Conservation (phyloP, 495 filamentous ascomycete genomes). For the Pyrenula aspistea region DNA sequence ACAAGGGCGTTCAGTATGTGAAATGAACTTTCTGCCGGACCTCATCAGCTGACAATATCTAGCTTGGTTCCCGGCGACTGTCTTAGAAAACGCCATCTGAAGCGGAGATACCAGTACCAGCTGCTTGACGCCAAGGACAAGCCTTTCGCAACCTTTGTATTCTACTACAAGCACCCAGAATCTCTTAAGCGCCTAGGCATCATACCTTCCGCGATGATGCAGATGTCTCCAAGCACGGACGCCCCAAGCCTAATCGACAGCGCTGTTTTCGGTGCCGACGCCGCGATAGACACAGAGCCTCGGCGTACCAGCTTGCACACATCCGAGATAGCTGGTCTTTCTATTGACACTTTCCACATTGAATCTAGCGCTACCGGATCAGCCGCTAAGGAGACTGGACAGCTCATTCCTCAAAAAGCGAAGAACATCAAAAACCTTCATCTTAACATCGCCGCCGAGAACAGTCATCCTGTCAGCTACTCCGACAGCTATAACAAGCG, state of each 20-base stretch:
- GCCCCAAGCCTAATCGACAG: not conserved
- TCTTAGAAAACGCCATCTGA: conserved; percentile 14
- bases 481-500: not conserved
- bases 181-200: not conserved
- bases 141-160: conserved; percentile 26
- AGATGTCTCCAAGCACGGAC: not conserved
- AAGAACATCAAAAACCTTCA: not conserved
- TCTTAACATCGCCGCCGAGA: not conserved
- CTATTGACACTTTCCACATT: not conserved
- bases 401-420: not conserved
- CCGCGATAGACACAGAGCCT: not conserved
- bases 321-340: no score
- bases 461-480: not conserved
- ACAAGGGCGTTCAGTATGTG: conserved; percentile 7
- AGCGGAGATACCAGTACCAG: conserved; percentile 27
- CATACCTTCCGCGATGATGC: not conserved
- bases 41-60: not conserved
- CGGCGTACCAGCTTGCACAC: not conserved
- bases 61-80: conserved; percentile 21
- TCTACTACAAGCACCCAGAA: conserved; percentile 12
- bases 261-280: not conserved
- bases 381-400: not conserved
- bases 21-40: not conserved
- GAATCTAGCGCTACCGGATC: no score
- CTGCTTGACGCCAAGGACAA: conserved; percentile 28